Conservation (phyloP, 2,329 filamentous ascomycete genomes). For the Apiospora hydei region DNA sequence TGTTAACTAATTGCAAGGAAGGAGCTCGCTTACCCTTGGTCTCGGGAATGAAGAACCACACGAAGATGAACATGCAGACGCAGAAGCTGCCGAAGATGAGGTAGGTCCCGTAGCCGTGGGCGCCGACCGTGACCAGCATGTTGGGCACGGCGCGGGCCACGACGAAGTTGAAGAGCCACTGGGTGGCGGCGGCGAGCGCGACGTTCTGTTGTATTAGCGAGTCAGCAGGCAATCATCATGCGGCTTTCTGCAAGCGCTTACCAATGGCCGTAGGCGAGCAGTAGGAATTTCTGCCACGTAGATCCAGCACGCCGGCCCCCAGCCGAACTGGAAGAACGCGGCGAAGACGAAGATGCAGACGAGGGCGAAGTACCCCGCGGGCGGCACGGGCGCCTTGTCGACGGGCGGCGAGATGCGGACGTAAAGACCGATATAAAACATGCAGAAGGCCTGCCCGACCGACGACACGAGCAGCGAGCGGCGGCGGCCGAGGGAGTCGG, state of each 20-base stretch:
- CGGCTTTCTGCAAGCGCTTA: background rate
- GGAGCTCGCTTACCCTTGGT: constrained; percentile 40
- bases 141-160: constrained; percentile 68
- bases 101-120: constrained; percentile 58
- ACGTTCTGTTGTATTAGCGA: constrained; percentile 51
- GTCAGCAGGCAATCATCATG: background rate
- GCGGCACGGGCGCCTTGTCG: constrained; percentile 56
- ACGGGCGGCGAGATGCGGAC: constrained; percentile 64
- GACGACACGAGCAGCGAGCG: constrained; percentile 64
- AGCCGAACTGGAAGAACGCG: constrained; percentile 70
- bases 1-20: too few species aligned
- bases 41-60: constrained; percentile 62
- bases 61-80: constrained; percentile 66
- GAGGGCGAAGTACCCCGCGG: constrained; percentile 70
- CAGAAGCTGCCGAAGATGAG: constrained; percentile 70
- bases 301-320: constrained; percentile 71
- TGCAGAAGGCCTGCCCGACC: constrained; percentile 64
- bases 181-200: constrained; percentile 65
- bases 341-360: constrained; percentile 74
- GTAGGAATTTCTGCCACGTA: constrained; percentile 72
- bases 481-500: constrained; percentile 66
- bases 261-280: constrained; percentile 52
- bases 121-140: constrained; percentile 62
- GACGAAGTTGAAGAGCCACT: constrained; percentile 72
- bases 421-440: constrained; percentile 73